These are phyloP conservation scores for Maudiozyma barnettii DNA, from an alignment of 805 yeast genomes.

Conservation along the genomic window DNA sequence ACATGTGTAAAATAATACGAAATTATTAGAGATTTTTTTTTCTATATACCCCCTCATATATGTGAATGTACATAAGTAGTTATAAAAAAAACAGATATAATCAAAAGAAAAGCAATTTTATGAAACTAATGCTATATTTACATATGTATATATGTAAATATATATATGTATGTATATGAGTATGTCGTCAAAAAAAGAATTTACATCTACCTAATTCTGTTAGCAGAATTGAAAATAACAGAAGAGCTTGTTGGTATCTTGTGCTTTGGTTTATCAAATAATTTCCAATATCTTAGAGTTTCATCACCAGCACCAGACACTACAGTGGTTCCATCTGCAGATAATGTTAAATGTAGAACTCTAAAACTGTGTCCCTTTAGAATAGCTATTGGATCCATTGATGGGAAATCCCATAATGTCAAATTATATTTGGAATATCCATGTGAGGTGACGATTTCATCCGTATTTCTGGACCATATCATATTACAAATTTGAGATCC, in stretches of 20 bases:
- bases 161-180: not conserved
- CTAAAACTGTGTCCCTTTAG: constrained; percentile 91
- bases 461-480: constrained; percentile 85
- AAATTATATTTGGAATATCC: constrained; percentile 89
- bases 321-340: constrained; percentile 93
- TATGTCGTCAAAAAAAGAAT: not conserved
- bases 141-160: not conserved
- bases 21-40: too few species aligned
- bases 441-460: constrained; percentile 89
- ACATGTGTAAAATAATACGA: not conserved
- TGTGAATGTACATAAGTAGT: not conserved
- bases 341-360: constrained; percentile 77
- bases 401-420: constrained; percentile 88
- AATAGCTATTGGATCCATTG: constrained; percentile 85
- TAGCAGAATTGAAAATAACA: constrained; percentile 62
- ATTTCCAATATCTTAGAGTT: constrained; percentile 90
- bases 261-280: constrained; percentile 66
- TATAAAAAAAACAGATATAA: not conserved
- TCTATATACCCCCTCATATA: too few species aligned
- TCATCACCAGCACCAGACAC: constrained; percentile 99
- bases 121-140: not conserved
- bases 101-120: not conserved
- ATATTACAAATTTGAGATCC: constrained; percentile 95
- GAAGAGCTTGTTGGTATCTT: constrained; percentile 47
- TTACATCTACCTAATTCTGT: constrained; percentile 47